Conservation (phyloP, 768 basidiomycete species). For the Collybia sordida region DNA sequence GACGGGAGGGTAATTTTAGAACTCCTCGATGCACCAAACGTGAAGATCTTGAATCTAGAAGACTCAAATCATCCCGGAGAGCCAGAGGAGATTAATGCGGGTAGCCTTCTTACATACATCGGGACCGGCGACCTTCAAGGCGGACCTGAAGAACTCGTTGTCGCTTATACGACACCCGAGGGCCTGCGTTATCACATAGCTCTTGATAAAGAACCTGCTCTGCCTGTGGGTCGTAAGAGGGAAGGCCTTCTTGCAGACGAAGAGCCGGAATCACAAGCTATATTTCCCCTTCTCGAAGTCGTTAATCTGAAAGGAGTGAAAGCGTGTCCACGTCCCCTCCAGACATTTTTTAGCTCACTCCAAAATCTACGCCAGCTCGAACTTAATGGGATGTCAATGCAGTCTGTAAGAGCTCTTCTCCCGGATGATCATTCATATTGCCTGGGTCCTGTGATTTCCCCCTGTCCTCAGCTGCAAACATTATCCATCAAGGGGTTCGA, state of each 20-base stretch:
- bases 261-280: conserved; percentile 14
- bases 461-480: conserved; percentile 32
- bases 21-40: conserved; percentile 38
- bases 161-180: conserved; percentile 10
- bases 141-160: conserved; percentile 11
- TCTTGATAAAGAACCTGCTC: not conserved
- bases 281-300: conserved; percentile 28
- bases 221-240: not conserved
- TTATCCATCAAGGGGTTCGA: conserved; percentile 28
- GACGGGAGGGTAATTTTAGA: conserved; percentile 40
- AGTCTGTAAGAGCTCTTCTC: conserved; percentile 29
- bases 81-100: conserved; percentile 38
- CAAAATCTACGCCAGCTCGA: conserved; percentile 29
- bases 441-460: conserved; percentile 10
- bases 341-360: conserved; percentile 29
- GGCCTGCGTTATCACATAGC: conserved; percentile 2
- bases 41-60: conserved; percentile 38
- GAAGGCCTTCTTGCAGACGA: not conserved
- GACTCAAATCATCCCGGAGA: conserved; percentile 44
- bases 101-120: conserved; percentile 35
- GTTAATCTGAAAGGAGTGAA: conserved; percentile 37
- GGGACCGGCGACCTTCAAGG: conserved; percentile 30
- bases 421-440: conserved; percentile 12
- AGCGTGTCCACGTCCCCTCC: conserved; percentile 29
- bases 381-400: conserved; percentile 32